Conservation (phyloP, 176 grass and related monocot genomes). For the Tillandsia leiboldiana region DNA sequence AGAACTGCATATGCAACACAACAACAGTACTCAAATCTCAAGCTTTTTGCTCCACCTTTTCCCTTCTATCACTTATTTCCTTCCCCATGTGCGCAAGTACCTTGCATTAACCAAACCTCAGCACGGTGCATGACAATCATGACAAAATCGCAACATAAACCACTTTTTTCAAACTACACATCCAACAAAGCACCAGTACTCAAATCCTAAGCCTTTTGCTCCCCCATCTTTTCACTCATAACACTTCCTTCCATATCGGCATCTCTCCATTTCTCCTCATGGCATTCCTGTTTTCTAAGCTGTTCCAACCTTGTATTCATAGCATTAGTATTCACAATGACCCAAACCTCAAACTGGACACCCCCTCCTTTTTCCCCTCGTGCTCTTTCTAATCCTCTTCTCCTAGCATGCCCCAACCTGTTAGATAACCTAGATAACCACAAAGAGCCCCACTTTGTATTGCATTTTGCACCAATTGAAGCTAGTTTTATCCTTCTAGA, state of each 20-base stretch:
- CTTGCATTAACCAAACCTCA: too few species aligned
- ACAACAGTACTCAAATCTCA: too few species aligned
- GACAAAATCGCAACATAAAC: too few species aligned
- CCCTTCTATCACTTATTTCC: too few species aligned
- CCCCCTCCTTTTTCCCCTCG: too few species aligned
- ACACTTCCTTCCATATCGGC: neutral
- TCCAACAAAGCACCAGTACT: too few species aligned
- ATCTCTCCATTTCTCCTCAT: neutral
- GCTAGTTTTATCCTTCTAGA: neutral
- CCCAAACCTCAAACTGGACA: neutral
- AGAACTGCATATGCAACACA: too few species aligned
- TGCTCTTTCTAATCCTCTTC: neutral
- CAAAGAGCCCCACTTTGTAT: neutral
- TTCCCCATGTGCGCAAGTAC: too few species aligned
- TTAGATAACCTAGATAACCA: too few species aligned
- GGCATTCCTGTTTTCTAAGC: neutral
- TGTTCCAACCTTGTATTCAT: neutral
- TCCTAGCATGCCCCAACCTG: neutral
- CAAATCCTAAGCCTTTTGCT: neutral
- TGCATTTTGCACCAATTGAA: neutral
- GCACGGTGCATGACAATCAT: too few species aligned
- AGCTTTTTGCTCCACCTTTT: too few species aligned
- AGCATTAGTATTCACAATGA: neutral
- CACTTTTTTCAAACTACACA: too few species aligned
- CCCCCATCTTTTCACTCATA: neutral